phyloP scores from a whole-genome alignment of 2,329 filamentous ascomycete species.

The Stagonosporopsis vannaccii region DNA sequence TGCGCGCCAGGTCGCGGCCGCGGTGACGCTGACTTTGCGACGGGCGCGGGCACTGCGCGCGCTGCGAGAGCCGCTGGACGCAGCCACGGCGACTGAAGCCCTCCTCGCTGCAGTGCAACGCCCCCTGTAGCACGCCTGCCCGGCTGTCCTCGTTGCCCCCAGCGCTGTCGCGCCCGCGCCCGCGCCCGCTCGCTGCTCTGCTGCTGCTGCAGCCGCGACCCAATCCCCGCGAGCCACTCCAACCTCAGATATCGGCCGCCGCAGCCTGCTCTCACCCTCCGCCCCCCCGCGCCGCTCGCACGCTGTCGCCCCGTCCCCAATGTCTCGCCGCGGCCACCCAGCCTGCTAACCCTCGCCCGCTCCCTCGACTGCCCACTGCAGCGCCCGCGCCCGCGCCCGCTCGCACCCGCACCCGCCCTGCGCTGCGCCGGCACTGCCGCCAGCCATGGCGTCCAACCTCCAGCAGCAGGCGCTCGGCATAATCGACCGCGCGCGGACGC shows the following conservation, averaged over 20 bases:
- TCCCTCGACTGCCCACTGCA: not conserved
- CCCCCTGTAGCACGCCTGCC: no score
- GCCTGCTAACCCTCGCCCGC: slow-evolving; percentile 23
- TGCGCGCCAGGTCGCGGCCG: slow-evolving; percentile 25
- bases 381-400: not conserved
- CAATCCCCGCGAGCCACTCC: slow-evolving; percentile 20
- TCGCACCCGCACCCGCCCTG: not conserved
- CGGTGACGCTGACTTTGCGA: slow-evolving; percentile 40
- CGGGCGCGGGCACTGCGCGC: slow-evolving; percentile 23
- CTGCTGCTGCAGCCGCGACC: slow-evolving; percentile 30
- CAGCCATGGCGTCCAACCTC: slow-evolving; percentile 47
- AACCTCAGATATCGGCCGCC: slow-evolving; percentile 16
- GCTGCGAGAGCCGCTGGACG: slow-evolving; percentile 39
- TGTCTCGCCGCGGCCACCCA: slow-evolving; percentile 8
- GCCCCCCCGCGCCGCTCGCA: slow-evolving; percentile 10
- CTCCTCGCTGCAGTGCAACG: not conserved
- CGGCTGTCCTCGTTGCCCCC: not conserved
- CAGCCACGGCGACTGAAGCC: slow-evolving; percentile 19
- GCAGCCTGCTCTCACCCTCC: slow-evolving; percentile 22
- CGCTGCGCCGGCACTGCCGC: slow-evolving; percentile 3
- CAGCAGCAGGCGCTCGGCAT: slow-evolving; percentile 51
- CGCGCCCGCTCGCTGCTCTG: not conserved
- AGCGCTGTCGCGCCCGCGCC: not conserved
- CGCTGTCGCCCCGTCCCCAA: slow-evolving; percentile 8
- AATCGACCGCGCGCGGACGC: slow-evolving; percentile 58